A percentile compares a stretch with the other conserved stretches of the same genome.
Conservation (phyloP, 345 rosid species). For the Capsella bursapastoris region DNA sequence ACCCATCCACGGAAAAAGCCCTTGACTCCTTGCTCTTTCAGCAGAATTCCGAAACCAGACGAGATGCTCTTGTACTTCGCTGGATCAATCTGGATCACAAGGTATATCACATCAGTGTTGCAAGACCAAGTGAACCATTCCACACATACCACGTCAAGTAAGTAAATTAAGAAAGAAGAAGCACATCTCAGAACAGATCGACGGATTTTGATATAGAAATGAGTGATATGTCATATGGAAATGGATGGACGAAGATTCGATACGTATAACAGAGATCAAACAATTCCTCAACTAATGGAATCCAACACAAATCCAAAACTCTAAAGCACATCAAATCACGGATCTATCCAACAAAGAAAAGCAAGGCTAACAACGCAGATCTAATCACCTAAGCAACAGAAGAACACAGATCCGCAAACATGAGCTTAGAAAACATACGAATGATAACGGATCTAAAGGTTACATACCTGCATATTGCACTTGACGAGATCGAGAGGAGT, state of each 20-base stretch:
- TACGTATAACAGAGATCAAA: not conserved
- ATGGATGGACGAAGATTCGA: slow-evolving; percentile 5
- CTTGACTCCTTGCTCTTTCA: slow-evolving; percentile 86
- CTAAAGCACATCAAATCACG: slow-evolving; percentile 1
- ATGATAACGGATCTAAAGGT: slow-evolving; percentile 11
- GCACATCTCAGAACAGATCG: slow-evolving; percentile 7
- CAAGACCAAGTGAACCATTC: slow-evolving; percentile 20
- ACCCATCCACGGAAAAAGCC: slow-evolving; percentile 99
- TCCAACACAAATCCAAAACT: slow-evolving; percentile 6
- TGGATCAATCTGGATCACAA: slow-evolving; percentile 78
- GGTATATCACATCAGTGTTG: not conserved
- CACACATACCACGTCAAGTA: slow-evolving; percentile 17
- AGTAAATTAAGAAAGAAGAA: not conserved
- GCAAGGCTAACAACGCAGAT: slow-evolving; percentile 22
- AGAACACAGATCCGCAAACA: slow-evolving; percentile 8
- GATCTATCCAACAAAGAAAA: slow-evolving; percentile 3
- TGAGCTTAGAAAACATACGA: not conserved
- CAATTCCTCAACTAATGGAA: not conserved
- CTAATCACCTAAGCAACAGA: slow-evolving; percentile 27
- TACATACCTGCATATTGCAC: slow-evolving; percentile 94
- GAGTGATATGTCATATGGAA: not conserved
- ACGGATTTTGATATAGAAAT: not conserved
- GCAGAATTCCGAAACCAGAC: slow-evolving; percentile 86
- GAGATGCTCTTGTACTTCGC: slow-evolving; percentile 89
- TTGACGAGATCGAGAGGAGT: slow-evolving; percentile 99